Percentiles rank a stretch among this genome's conserved stretches.
phyloP scores from a whole-genome alignment of 2,329 filamentous ascomycete genomes.

The Neurospora crassa region DNA sequence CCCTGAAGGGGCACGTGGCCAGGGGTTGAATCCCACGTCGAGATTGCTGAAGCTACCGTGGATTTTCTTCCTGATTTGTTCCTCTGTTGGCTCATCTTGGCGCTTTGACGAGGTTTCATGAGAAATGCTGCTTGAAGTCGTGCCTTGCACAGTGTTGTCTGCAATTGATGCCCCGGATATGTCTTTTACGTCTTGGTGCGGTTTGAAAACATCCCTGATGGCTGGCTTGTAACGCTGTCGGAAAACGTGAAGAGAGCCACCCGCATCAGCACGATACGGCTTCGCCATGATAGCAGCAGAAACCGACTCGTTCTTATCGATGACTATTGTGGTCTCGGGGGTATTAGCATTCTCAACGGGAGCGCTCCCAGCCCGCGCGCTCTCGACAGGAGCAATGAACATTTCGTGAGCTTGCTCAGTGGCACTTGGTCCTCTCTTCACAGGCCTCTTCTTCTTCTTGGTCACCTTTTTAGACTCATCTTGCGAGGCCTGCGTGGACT shows the following conservation, averaged over 20 bases:
- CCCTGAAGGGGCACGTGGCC: slow-evolving; percentile 1
- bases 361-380: neutral
- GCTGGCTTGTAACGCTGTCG: neutral
- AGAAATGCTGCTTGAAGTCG: neutral
- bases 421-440: neutral
- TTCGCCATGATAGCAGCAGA: neutral
- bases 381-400: neutral
- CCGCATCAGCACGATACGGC: slow-evolving; percentile 20
- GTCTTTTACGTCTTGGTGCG: neutral
- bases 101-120: neutral
- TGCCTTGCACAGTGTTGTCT: neutral
- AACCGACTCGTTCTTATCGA: neutral
- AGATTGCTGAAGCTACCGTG: slow-evolving; percentile 3
- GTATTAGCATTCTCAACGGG: neutral
- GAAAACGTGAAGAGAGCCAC: slow-evolving; percentile 25
- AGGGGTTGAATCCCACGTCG: slow-evolving; percentile 1
- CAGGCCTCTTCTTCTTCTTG: neutral
- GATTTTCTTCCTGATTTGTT: slow-evolving; percentile 2
- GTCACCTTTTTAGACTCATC: neutral
- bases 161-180: neutral
- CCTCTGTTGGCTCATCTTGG: neutral
- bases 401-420: neutral
- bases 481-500: neutral
- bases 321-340: neutral
- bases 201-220: neutral